These are phyloP conservation scores for Gliomastix tumulicola DNA, from an alignment of 2,329 filamentous ascomycete genomes.

Conservation along the genomic window DNA sequence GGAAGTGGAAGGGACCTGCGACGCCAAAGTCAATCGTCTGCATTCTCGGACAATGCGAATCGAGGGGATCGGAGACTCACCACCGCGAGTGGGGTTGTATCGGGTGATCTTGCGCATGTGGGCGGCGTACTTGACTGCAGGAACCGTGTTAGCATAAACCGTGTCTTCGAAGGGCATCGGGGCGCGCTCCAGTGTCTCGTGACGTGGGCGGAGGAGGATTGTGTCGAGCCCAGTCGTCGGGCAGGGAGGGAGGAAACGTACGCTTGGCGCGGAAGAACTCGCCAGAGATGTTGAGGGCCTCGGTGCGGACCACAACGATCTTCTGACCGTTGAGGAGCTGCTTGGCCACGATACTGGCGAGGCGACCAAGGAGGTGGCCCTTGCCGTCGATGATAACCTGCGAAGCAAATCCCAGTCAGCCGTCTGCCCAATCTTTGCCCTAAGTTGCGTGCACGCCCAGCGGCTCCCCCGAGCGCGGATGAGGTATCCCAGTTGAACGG, in stretches of 20 bases:
- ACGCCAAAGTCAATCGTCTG: conserved; percentile 23
- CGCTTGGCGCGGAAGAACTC: conserved; percentile 99
- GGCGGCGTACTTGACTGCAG: conserved; percentile 98
- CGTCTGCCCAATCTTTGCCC: too few relatives aligned
- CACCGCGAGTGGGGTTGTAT: conserved; percentile 98
- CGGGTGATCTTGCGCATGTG: conserved; percentile 99
- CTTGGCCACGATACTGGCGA: conserved; percentile 97
- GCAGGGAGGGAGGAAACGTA: conserved; percentile 53
- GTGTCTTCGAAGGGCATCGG: too few relatives aligned
- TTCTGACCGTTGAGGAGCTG: conserved; percentile 98
- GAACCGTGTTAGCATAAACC: too few relatives aligned
- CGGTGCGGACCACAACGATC: conserved; percentile 97
- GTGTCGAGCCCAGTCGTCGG: conserved; percentile 1
- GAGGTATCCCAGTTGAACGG: too few relatives aligned
- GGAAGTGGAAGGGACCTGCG: conserved; percentile 98
- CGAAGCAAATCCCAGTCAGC: too few relatives aligned
- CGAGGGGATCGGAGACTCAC: conserved; percentile 50
- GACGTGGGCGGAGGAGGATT: too few relatives aligned
- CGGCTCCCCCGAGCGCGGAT: too few relatives aligned
- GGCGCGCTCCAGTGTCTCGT: too few relatives aligned
- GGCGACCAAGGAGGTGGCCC: conserved; percentile 98
- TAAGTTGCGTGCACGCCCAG: too few relatives aligned
- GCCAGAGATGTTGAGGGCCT: conserved; percentile 99
- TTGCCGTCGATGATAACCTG: conserved; percentile 99
- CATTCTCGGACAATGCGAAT: conserved; percentile 1